Evolutionary conservation across 768 basidiomycete genomes (phyloP), one percentile per base, ranked within the genome.

Genomic region (Podaxis sp.): DNA sequence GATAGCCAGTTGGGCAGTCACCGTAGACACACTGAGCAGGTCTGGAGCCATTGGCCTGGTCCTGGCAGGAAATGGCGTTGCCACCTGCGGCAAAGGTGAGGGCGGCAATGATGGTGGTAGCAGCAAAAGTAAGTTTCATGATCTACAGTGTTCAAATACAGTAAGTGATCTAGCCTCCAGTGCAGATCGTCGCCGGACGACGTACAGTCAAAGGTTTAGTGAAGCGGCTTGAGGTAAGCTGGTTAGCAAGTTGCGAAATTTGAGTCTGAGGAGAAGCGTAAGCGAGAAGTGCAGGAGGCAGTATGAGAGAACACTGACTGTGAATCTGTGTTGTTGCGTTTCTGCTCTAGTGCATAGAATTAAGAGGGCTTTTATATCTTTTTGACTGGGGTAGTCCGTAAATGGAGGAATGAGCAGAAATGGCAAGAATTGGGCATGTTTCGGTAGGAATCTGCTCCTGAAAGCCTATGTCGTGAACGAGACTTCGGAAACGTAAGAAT

Each of bases 31-130:
- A 63, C 15, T 44, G 9, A 36, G 61, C 61, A 33, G 48, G 46
- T 2, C 30, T 28, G 22, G 17, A 17, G 17, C 44, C 56, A 42
- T 64, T 64, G 36, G 57, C 57, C 48, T 64, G 46, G 17, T 13
- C 63, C 28, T 64, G 63, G 57, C 57, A 64, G 7, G 57, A 59
- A 48, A 64, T 19, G 33, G 63, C 63, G 48, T 59, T 64, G 24
- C 46, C 51, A 11, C 63, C 63, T 3, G 44, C 15, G 15, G 57
- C 63, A 28, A 64, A 52, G 28, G 57, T 52, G 46, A 57, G 56
- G 33, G 46, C 55, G 48, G 42, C 63, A 46, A 39, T n/a, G 30
- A 59, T 19, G 4, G 57, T 36, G 38, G 56, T 58, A 11, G 57
- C 36, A 22, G 42, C 19, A 33, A 63, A 36, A n/a, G 40, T 57